Evolutionary conservation across 495 filamentous ascomycete genomes (phyloP).

Genomic region (Aspergillus indologenus): DNA sequence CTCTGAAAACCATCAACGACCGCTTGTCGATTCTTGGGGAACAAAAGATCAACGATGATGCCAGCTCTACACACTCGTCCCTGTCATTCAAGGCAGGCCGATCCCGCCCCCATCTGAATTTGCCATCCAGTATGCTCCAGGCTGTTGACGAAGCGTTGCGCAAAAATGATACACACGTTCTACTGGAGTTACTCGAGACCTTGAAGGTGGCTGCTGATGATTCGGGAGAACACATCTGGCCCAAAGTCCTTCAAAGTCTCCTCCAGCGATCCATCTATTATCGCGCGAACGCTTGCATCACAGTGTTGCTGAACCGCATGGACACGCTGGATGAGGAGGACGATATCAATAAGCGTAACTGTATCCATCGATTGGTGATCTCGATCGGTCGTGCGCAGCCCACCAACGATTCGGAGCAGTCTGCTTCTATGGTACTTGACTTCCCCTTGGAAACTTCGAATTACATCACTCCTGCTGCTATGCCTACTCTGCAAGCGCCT

Average conservation of each 20-base stretch:
- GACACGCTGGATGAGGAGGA: slow-evolving; percentile 76
- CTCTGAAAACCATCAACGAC: slow-evolving; percentile 78
- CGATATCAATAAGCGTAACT: slow-evolving; percentile 91
- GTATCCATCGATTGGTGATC: slow-evolving; percentile 87
- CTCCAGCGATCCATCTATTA: slow-evolving; percentile 80
- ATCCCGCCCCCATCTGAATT: slow-evolving; percentile 65
- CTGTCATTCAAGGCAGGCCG: slow-evolving; percentile 68
- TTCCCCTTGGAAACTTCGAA: slow-evolving; percentile 52
- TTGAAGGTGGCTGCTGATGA: slow-evolving; percentile 52
- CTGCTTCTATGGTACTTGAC: slow-evolving; percentile 45
- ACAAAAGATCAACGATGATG: slow-evolving; percentile 65
- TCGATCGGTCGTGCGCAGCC: slow-evolving; percentile 78
- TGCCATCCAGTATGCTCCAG: slow-evolving; percentile 64
- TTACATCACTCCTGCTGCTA: slow-evolving; percentile 74
- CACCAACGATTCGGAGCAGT: slow-evolving; percentile 47
- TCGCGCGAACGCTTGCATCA: slow-evolving; percentile 63
- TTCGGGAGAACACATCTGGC: slow-evolving; percentile 43
- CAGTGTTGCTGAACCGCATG: slow-evolving; percentile 62
- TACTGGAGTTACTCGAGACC: slow-evolving; percentile 58
- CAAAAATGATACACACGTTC: slow-evolving; percentile 61
- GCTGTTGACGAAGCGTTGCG: slow-evolving; percentile 74
- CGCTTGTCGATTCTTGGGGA: slow-evolving; percentile 84
- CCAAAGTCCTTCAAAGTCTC: slow-evolving; percentile 69
- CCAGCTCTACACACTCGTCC: slow-evolving; percentile 65
- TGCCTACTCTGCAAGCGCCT: slow-evolving; percentile 59